phyloP scores from a whole-genome alignment of 176 grass and related monocot genomes.

The Eragrostis curvula region DNA sequence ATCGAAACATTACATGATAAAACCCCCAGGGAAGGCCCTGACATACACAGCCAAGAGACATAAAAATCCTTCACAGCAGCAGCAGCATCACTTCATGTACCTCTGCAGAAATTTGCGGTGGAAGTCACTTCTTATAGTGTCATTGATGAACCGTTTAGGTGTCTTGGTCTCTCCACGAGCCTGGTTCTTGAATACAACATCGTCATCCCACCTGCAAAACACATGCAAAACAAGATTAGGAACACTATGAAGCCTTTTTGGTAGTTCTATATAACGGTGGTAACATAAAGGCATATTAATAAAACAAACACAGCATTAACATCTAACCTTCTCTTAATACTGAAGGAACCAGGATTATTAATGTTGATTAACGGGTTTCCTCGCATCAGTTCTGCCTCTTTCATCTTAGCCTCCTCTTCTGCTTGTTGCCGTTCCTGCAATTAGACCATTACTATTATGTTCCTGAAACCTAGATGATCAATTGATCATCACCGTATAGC shows the following conservation, averaged over 20 bases:
- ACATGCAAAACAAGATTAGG: constrained; percentile 23
- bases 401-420: constrained; percentile 89
- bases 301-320: background rate
- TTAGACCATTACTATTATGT: background rate
- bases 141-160: constrained; percentile 91
- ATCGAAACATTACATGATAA: constrained; percentile 17
- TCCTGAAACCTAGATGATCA: background rate
- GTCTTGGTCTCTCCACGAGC: constrained; percentile 85
- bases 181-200: constrained; percentile 96
- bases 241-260: background rate
- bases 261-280: background rate
- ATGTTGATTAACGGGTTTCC: constrained; percentile 91
- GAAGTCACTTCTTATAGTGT: constrained; percentile 96
- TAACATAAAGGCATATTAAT: background rate
- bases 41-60: background rate
- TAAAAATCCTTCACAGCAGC: background rate
- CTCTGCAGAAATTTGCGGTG: constrained; percentile 96
- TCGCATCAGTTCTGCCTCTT: constrained; percentile 89
- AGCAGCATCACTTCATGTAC: constrained; percentile 84
- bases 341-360: constrained; percentile 81
- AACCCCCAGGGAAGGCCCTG: background rate
- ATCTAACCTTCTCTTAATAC: constrained; percentile 82
- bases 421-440: constrained; percentile 71
- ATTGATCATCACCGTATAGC: background rate
- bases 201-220: constrained; percentile 79